Percentiles rank a stretch among this genome's conserved stretches.
Evolutionary conservation across 2,329 filamentous ascomycete genomes (phyloP).

Genomic region (Microsporum ferrugineum): DNA sequence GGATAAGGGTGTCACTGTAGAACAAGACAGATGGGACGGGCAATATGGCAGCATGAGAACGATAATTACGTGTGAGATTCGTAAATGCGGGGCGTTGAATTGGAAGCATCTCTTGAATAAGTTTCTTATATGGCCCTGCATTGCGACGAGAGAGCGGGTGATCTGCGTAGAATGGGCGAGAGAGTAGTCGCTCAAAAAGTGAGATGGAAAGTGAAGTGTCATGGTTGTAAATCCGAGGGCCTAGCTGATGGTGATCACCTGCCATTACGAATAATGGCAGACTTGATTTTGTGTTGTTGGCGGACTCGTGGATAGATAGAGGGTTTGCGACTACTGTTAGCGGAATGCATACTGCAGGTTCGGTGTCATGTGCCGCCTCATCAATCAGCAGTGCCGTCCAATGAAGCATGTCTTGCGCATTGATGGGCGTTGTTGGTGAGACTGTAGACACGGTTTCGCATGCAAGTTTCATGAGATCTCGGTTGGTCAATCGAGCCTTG

Average conservation of each 20-base stretch:
- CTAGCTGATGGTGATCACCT: constrained; percentile 37
- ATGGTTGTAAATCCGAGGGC: constrained; percentile 29
- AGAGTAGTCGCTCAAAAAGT: constrained; percentile 34
- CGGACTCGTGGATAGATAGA: constrained; percentile 10
- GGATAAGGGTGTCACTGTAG: constrained; percentile 36
- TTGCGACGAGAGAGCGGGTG: constrained; percentile 31
- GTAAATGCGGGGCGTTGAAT: constrained; percentile 35
- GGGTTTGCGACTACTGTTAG: constrained; percentile 32
- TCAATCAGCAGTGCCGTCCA: constrained; percentile 37
- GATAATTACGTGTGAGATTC: constrained; percentile 37
- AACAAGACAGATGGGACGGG: constrained; percentile 32
- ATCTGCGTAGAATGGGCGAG: constrained; percentile 26
- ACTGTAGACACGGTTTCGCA: constrained; percentile 26
- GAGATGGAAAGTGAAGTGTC: constrained; percentile 26
- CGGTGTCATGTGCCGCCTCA: constrained; percentile 38
- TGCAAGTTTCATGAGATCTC: constrained; percentile 30
- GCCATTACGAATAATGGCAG: constrained; percentile 36
- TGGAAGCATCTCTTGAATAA: constrained; percentile 26
- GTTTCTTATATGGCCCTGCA: constrained; percentile 13
- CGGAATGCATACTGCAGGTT: constrained; percentile 33
- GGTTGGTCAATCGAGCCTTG: constrained; percentile 34
- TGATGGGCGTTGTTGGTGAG: constrained; percentile 13
- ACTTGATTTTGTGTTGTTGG: background rate
- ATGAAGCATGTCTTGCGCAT: constrained; percentile 22
- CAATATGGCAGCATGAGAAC: constrained; percentile 37